Evolutionary conservation across 2,329 filamentous ascomycete genomes (phyloP).

Genomic region (Fusarium paranaense): DNA sequence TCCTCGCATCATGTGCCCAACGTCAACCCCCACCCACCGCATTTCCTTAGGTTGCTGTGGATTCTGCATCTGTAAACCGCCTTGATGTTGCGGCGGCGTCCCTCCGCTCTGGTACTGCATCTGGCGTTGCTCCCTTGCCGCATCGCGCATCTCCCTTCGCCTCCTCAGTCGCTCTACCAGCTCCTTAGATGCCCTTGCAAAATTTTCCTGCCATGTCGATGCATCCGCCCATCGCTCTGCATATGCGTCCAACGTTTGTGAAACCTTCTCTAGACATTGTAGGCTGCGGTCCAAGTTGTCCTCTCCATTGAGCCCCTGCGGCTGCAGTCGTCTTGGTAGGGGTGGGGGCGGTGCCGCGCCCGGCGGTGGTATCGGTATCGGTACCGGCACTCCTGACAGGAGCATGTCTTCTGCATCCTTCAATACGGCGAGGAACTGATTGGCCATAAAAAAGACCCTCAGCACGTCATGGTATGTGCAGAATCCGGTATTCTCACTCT

Average conservation of each 20-base stretch:
- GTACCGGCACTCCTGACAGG: slow-evolving; percentile 61
- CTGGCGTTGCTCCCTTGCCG: slow-evolving; percentile 50
- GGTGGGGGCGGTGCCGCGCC: slow-evolving; percentile 65
- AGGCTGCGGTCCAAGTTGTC: slow-evolving; percentile 68
- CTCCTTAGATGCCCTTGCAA: slow-evolving; percentile 62
- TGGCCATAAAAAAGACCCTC: slow-evolving; percentile 81
- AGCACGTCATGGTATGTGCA: slow-evolving; percentile 91
- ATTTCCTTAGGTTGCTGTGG: slow-evolving; percentile 48
- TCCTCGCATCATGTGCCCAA: slow-evolving; percentile 56
- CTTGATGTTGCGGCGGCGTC: slow-evolving; percentile 35
- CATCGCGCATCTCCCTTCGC: slow-evolving; percentile 50
- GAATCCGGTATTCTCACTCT: slow-evolving; percentile 71
- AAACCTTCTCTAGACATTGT: slow-evolving; percentile 65
- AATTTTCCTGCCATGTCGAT: slow-evolving; percentile 63
- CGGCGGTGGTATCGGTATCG: slow-evolving; percentile 57
- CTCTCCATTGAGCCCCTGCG: slow-evolving; percentile 50
- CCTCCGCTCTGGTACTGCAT: slow-evolving; percentile 49
- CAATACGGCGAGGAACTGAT: slow-evolving; percentile 72
- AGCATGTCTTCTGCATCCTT: slow-evolving; percentile 68
- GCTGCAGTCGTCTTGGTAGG: slow-evolving; percentile 59
- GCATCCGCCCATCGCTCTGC: slow-evolving; percentile 71
- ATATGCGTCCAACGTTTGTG: slow-evolving; percentile 66
- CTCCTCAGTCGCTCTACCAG: slow-evolving; percentile 57
- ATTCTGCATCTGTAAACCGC: slow-evolving; percentile 31
- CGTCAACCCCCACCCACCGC: slow-evolving; percentile 60